Evolutionary conservation across 1,284 basidiomycete species (phyloP).

Genomic region (Fomitiporia mediterranea): DNA sequence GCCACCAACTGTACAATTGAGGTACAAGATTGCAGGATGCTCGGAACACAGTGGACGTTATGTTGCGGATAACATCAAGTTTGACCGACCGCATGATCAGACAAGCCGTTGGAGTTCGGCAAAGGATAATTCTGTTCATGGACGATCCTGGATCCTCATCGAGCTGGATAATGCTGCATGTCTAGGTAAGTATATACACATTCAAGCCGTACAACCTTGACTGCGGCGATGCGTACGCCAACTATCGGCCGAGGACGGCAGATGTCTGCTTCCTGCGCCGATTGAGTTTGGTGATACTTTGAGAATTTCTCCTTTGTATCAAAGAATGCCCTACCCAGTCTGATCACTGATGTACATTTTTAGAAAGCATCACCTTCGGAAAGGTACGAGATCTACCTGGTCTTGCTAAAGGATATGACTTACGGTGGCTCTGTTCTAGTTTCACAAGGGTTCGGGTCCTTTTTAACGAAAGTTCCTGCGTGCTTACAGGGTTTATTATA

Average conservation of each 20-base stretch:
- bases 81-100: constrained; percentile 59
- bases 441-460: constrained; percentile 38
- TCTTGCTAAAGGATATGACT: constrained; percentile 11
- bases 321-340: not conserved
- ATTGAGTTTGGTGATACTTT: no score
- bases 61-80: constrained; percentile 60
- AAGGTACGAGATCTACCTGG: constrained; percentile 46
- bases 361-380: constrained; percentile 72
- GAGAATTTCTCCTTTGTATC: no score
- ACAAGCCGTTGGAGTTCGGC: constrained; percentile 70
- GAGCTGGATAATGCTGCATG: constrained; percentile 52
- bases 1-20: constrained; percentile 6
- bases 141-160: constrained; percentile 68
- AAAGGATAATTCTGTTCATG: constrained; percentile 42
- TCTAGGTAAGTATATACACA: constrained; percentile 51
- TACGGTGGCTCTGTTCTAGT: constrained; percentile 34
- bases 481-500: constrained; percentile 3
- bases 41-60: constrained; percentile 69
- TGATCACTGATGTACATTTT: not conserved
- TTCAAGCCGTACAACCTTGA: not conserved
- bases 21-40: constrained; percentile 53
- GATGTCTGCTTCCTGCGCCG: no score
- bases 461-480: not conserved
- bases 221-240: no score
- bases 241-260: no score